Percentiles rank a stretch among this genome's conserved stretches.
Evolutionary conservation across 129 eudicot genomes (phyloP).

Genomic region (Centaurea solstitialis): DNA sequence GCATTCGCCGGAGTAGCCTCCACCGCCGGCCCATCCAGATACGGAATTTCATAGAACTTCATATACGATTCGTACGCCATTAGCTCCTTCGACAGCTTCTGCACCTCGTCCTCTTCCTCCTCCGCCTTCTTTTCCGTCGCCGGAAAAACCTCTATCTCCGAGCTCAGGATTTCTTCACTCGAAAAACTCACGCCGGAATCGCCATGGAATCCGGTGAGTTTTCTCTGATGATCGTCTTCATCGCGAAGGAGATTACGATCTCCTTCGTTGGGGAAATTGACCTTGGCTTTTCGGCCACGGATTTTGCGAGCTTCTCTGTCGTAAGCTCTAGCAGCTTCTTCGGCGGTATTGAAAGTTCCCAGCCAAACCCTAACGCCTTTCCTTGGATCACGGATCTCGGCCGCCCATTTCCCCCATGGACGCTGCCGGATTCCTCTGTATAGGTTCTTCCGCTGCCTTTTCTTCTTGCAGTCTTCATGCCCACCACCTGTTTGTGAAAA

Average conservation of each 20-base stretch:
- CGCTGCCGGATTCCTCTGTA: conserved; percentile 95
- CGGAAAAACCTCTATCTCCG: conserved; percentile 6
- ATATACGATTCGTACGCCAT: conserved; percentile 82
- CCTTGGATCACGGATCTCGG: conserved; percentile 93
- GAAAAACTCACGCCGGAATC: neutral
- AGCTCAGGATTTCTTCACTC: neutral
- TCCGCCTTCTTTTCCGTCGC: conserved; percentile 13
- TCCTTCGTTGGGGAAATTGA: conserved; percentile 81
- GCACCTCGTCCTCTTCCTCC: conserved; percentile 44
- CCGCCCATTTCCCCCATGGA: conserved; percentile 99
- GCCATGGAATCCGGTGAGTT: neutral
- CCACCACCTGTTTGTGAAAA: conserved; percentile 45
- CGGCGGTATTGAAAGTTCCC: conserved; percentile 91
- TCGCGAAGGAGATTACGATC: conserved; percentile 18
- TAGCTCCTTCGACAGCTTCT: conserved; percentile 74
- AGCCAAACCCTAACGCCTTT: conserved; percentile 97
- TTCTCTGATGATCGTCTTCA: neutral
- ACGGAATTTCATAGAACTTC: conserved; percentile 88
- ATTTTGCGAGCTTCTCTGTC: conserved; percentile 86
- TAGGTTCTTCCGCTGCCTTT: conserved; percentile 72
- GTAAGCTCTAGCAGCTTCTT: conserved; percentile 94
- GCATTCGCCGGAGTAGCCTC: conserved; percentile 37
- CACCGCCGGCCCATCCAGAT: conserved; percentile 60
- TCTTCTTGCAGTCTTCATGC: conserved; percentile 25
- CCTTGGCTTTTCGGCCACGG: conserved; percentile 88